Conservation (phyloP, 2,329 filamentous ascomycete species). For the Salinomyces thailandicus region DNA sequence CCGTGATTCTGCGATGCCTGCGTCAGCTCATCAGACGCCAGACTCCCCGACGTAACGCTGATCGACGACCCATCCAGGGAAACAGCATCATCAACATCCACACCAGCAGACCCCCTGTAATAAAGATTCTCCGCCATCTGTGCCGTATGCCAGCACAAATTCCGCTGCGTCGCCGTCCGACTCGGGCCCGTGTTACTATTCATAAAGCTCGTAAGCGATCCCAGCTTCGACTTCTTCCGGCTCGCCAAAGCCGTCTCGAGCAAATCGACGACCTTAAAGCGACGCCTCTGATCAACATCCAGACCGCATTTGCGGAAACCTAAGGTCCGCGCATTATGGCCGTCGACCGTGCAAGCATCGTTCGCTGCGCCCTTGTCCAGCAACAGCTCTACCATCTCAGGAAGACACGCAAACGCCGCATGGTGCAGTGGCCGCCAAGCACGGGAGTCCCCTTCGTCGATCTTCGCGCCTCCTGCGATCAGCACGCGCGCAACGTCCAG, state of each 20-base stretch:
- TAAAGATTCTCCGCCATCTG: conserved; percentile 10
- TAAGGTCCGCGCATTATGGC: conserved; percentile 8
- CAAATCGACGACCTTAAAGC: conserved; percentile 4
- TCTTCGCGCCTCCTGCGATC: conserved; percentile 10
- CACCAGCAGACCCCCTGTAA: background rate
- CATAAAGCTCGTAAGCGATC: conserved; percentile 2
- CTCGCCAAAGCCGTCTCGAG: conserved; percentile 4
- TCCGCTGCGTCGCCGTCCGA: conserved; percentile 8
- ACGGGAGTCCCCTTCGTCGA: conserved; percentile 10
- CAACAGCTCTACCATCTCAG: conserved; percentile 10
- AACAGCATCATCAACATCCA: conserved; percentile 1
- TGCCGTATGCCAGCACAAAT: conserved; percentile 9
- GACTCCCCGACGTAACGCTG: background rate
- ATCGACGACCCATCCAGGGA: background rate
- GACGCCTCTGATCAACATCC: conserved; percentile 1
- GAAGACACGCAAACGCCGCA: conserved; percentile 11
- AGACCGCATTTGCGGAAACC: conserved; percentile 11
- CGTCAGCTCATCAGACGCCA: background rate
- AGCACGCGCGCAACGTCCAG: conserved; percentile 12
- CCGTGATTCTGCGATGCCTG: background rate
- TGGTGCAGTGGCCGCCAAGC: conserved; percentile 14
- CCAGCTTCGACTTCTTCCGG: conserved; percentile 2
- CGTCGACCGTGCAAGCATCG: conserved; percentile 9
- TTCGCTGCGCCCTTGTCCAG: conserved; percentile 7
- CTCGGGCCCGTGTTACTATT: background rate